These are phyloP conservation scores for Xylariaceae sp. DNA, from an alignment of 2,329 filamentous ascomycete species.

Conservation along the genomic window DNA sequence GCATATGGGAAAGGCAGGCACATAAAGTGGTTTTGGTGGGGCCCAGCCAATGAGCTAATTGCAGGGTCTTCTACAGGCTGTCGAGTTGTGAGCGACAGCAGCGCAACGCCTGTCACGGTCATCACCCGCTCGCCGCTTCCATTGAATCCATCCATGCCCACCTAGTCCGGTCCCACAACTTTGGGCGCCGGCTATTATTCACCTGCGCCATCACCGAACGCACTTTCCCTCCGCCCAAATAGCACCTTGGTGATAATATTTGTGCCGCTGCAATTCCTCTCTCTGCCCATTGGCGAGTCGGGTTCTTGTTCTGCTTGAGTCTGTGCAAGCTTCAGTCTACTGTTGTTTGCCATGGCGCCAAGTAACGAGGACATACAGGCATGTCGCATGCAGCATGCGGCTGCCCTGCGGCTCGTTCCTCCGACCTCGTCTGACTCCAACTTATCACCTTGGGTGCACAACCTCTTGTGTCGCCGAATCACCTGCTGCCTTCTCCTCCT, in stretches of 20 bases:
- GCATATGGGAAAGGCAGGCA: no score
- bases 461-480: slow-evolving; percentile 3
- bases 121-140: neutral
- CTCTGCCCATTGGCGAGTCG: no score
- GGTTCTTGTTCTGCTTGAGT: no score
- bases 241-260: slow-evolving; percentile 11
- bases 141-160: neutral
- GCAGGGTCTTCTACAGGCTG: no score
- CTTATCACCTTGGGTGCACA: slow-evolving; percentile 13
- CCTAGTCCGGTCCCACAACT: slow-evolving; percentile 22
- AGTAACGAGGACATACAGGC: neutral
- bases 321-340: no score
- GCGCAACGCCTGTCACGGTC: neutral
- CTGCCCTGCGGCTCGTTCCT: slow-evolving; percentile 7
- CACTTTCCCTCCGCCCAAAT: neutral
- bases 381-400: slow-evolving; percentile 5
- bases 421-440: slow-evolving; percentile 18
- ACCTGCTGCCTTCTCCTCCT: slow-evolving; percentile 10
- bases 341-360: no score
- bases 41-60: no score
- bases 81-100: neutral
- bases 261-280: neutral
- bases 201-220: neutral
- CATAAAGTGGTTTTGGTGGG: no score
- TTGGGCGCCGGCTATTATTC: slow-evolving; percentile 22